Percentiles rank a stretch among this genome's conserved stretches.
These are phyloP conservation scores for Colletotrichum musae DNA, from an alignment of 2,329 filamentous ascomycete species.

Conservation along the genomic window DNA sequence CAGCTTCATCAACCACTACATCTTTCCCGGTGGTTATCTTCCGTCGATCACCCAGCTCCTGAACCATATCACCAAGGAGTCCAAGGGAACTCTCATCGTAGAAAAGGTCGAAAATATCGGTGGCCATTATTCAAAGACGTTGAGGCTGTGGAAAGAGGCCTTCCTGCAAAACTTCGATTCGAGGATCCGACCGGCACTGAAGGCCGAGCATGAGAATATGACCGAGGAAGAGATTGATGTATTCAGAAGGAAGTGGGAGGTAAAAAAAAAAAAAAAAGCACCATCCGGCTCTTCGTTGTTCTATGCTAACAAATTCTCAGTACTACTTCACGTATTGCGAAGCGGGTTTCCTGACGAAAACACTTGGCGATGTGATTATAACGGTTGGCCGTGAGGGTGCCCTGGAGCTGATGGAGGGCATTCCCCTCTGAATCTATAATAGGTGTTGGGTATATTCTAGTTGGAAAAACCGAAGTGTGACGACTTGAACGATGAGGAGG, in stretches of 20 bases:
- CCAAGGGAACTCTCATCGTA: slow-evolving; percentile 73
- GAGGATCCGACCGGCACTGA: slow-evolving; percentile 72
- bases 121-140: slow-evolving; percentile 79
- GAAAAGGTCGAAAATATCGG: slow-evolving; percentile 81
- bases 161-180: slow-evolving; percentile 75
- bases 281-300: neutral
- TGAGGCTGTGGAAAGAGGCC: slow-evolving; percentile 77
- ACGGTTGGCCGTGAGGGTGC: slow-evolving; percentile 77
- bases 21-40: slow-evolving; percentile 84
- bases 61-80: slow-evolving; percentile 72
- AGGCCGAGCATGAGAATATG: slow-evolving; percentile 71
- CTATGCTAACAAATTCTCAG: slow-evolving; percentile 49
- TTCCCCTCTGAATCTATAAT: slow-evolving; percentile 68
- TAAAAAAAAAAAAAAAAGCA: slow-evolving; percentile 56
- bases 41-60: slow-evolving; percentile 71
- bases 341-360: slow-evolving; percentile 80
- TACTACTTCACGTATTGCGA: slow-evolving; percentile 86
- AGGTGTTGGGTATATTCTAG: neutral
- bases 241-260: slow-evolving; percentile 81
- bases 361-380: slow-evolving; percentile 80
- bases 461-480: neutral
- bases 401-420: slow-evolving; percentile 77
- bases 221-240: slow-evolving; percentile 74
- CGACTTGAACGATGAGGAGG: neutral
- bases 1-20: slow-evolving; percentile 81